Evolutionary conservation across 495 filamentous ascomycete species (phyloP).

Genomic region (Rusavskia elegans): DNA sequence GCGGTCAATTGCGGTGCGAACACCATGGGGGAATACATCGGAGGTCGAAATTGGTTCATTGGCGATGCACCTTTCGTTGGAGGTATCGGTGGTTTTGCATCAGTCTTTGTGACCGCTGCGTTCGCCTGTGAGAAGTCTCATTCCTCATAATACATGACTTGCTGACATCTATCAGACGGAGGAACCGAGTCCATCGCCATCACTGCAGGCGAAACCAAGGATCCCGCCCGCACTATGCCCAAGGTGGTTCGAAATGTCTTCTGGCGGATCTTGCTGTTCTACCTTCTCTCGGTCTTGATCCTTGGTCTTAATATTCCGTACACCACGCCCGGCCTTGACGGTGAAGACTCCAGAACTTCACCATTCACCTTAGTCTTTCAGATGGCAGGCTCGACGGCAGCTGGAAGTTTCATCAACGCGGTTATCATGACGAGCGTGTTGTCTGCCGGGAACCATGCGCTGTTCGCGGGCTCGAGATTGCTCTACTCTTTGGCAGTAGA

Average conservation of each 20-base stretch:
- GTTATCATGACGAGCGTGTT: constrained; percentile 38
- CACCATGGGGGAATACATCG: constrained; percentile 27
- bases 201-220: constrained; percentile 36
- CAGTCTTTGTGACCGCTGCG: constrained; percentile 36
- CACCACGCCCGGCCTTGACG: constrained; percentile 21
- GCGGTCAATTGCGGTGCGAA: constrained; percentile 36
- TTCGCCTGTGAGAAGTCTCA: constrained; percentile 26
- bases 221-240: constrained; percentile 31
- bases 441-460: constrained; percentile 36
- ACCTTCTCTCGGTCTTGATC: constrained; percentile 32
- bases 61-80: constrained; percentile 36
- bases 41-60: constrained; percentile 27
- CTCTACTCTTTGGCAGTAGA: constrained; percentile 33
- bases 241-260: constrained; percentile 36
- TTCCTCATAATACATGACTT: neutral
- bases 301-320: constrained; percentile 39
- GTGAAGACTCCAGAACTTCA: constrained; percentile 24
- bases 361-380: constrained; percentile 39
- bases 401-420: constrained; percentile 39
- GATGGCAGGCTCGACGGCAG: constrained; percentile 29
- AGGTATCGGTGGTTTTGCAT: constrained; percentile 36
- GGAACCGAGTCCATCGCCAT: constrained; percentile 42
- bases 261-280: constrained; percentile 37
- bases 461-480: constrained; percentile 36
- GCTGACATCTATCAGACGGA: constrained; percentile 19